Conservation (phyloP, 495 filamentous ascomycete species). For the Umbilicaria muhlenbergii region DNA sequence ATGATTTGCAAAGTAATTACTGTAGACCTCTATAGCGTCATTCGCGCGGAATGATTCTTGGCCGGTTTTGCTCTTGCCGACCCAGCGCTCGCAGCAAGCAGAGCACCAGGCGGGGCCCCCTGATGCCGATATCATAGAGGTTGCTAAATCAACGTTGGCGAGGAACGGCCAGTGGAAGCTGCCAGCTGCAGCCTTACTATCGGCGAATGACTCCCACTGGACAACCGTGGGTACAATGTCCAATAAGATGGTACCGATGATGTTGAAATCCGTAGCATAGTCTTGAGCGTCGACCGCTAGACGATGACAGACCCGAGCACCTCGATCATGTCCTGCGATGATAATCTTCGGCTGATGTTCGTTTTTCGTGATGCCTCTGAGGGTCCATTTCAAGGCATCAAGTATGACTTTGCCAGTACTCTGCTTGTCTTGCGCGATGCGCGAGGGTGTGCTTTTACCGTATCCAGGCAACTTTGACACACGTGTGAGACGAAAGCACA, state of each 20-base stretch:
- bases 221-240: slow-evolving; percentile 33
- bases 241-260: slow-evolving; percentile 21
- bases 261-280: slow-evolving; percentile 9
- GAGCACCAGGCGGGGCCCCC: slow-evolving; percentile 24
- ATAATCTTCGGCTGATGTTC: slow-evolving; percentile 6
- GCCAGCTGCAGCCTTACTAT: slow-evolving; percentile 13
- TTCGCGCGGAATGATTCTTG: slow-evolving; percentile 10
- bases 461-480: no score
- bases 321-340: slow-evolving; percentile 30
- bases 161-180: slow-evolving; percentile 37
- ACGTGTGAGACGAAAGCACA: no score
- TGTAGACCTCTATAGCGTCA: slow-evolving; percentile 22
- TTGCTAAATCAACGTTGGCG: slow-evolving; percentile 28
- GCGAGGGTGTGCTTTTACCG: no score
- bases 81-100: slow-evolving; percentile 16
- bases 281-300: slow-evolving; percentile 20
- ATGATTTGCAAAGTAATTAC: slow-evolving; percentile 21
- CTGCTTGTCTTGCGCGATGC: no score
- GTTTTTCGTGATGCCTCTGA: no score
- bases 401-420: no score
- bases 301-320: slow-evolving; percentile 30
- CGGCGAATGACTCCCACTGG: slow-evolving; percentile 20
- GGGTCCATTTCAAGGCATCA: no score
- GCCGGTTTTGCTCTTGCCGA: slow-evolving; percentile 10
- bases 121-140: slow-evolving; percentile 25